Evolutionary conservation across 345 rosid genomes (phyloP), one percentile per base, ranked within the genome.

Genomic region (Lumnitzera racemosa): DNA sequence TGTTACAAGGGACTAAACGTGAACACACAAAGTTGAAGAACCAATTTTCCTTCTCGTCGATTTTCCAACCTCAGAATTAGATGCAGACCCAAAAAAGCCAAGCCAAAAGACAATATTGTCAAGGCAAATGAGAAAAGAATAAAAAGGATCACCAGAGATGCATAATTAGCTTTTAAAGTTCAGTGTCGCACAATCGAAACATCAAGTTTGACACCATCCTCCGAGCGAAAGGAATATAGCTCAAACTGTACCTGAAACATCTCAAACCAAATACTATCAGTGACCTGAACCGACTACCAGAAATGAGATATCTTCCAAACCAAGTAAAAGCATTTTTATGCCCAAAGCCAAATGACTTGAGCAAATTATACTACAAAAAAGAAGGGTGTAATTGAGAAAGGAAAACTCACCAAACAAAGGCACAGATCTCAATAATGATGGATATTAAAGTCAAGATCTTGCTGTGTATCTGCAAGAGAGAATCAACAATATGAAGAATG

Each of bases 221-320:
- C 23, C 95, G 77, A 23, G 95, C 97, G 60, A 94, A 94, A 36
- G 97, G 99, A 48, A 94, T 81, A 46, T 86, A 94, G 64, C 96
- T 90, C 66, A 94, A 79, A 62, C 95, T 64, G 76, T 90, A 94
- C 99, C 99, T 94, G 96, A 54, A 82, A 69, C 23, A 61, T 56
- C 51, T 64, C 75, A 67, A 69, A 72, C 61, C 13, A 48, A 43
- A 51, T 48, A 47, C 13, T 15, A 47, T 16, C 17, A 25, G 29
- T 53, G 20, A 43, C 25, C 41, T 41, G 36, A 20, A 20, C 20
- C 15, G 41, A 23, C 9, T 36, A 36, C 7, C 7, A 48, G 43
- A 25, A 60, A 11, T 36, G 1, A 7, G 10, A 9, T 36, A 36
- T 9, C 43, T 36, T 36, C 43, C 10, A 5, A 4, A 9, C 43